phyloP scores from a whole-genome alignment of 2,329 filamentous ascomycete species.

The Bimuria novae-zelandiae region DNA sequence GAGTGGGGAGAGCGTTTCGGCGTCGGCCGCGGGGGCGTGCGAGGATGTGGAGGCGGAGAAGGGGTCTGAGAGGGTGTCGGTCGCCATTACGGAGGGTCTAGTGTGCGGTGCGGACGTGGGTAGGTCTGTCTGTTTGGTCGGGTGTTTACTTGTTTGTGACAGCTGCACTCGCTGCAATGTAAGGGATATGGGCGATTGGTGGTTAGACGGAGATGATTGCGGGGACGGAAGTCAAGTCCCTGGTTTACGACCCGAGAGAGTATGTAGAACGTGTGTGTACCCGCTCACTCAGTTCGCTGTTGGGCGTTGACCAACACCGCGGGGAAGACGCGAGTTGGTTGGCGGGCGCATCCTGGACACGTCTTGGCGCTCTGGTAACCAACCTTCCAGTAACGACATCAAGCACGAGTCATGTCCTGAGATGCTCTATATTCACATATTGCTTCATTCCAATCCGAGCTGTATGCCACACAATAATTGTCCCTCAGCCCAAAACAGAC shows the following conservation, averaged over 20 bases:
- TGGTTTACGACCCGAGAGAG: no score
- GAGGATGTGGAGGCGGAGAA: conserved; percentile 24
- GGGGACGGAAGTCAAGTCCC: no score
- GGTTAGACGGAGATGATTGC: background rate
- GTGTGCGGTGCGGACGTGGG: background rate
- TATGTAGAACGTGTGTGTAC: no score
- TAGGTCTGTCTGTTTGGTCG: background rate
- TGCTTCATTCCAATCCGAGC: conserved; percentile 9
- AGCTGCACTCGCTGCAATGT: background rate
- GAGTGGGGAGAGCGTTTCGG: conserved; percentile 66
- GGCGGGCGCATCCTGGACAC: conserved; percentile 9
- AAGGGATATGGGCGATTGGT: background rate
- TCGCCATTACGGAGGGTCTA: conserved; percentile 18
- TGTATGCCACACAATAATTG: conserved; percentile 6
- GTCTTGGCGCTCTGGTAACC: no score
- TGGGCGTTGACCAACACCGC: conserved; percentile 11
- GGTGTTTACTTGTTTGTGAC: background rate
- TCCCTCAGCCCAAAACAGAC: conserved; percentile 7
- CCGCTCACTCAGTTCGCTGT: no score
- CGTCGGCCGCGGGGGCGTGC: background rate
- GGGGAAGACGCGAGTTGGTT: conserved; percentile 28
- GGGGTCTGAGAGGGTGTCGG: conserved; percentile 15
- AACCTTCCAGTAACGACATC: background rate
- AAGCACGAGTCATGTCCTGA: background rate
- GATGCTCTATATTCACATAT: conserved; percentile 19